Percentiles rank a stretch among this genome's conserved stretches.
Conservation (phyloP, 345 rosid species). For the Arabis hirsuta region DNA sequence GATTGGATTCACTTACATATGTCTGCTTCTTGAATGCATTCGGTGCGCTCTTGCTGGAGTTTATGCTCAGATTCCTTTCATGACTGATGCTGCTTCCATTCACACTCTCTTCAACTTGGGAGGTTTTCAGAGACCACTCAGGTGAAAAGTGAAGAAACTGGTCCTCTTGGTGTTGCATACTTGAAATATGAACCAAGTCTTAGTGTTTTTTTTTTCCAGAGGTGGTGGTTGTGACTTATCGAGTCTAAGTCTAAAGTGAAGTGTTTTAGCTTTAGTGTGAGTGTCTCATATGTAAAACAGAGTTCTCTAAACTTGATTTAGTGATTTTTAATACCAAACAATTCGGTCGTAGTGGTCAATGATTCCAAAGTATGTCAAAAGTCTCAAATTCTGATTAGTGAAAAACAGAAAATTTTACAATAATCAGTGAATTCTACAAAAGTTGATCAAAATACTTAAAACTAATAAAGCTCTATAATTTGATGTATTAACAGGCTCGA, state of each 20-base stretch:
- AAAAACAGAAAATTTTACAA: neutral
- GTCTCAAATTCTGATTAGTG: neutral
- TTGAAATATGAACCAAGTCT: constrained; percentile 27
- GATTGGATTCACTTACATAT: constrained; percentile 61
- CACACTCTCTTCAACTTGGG: constrained; percentile 73
- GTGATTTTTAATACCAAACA: neutral
- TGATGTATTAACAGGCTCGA: too few relatives aligned
- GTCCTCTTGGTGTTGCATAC: constrained; percentile 6
- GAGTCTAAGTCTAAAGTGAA: neutral
- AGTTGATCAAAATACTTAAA: neutral
- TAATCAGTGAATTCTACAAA: neutral
- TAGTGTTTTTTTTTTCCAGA: neutral
- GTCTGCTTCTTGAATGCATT: constrained; percentile 63
- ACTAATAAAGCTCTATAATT: too few relatives aligned
- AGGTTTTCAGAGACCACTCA: constrained; percentile 53
- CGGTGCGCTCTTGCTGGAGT: constrained; percentile 69
- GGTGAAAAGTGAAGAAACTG: constrained; percentile 23
- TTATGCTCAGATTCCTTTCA: constrained; percentile 62
- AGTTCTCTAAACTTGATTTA: constrained; percentile 20
- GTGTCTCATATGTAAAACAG: constrained; percentile 30
- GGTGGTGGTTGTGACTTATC: constrained; percentile 17
- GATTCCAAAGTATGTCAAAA: neutral
- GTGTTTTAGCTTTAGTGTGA: constrained; percentile 29
- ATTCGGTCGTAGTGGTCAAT: constrained; percentile 1
- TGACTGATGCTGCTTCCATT: constrained; percentile 73